A percentile compares a stretch with the other conserved stretches of the same genome.
phyloP scores from a whole-genome alignment of 1,284 basidiomycete genomes.

The Apiotrichum mycotoxinovorans region DNA sequence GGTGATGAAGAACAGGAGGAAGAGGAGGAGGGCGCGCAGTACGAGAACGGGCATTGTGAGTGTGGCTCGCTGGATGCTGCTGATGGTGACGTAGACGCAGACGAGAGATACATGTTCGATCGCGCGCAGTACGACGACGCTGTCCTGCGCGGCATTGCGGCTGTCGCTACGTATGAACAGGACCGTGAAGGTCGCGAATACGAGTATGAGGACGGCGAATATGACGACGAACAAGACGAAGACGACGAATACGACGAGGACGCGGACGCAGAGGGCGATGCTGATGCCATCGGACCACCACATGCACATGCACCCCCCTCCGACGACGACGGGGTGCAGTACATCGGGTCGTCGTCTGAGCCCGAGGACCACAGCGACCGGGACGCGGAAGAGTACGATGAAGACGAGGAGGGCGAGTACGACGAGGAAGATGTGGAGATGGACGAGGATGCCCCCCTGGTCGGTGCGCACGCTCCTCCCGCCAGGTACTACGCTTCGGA shows the following conservation, averaged over 20 bases:
- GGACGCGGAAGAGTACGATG: slow-evolving; percentile 5
- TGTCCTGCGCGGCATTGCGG: neutral
- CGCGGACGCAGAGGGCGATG: neutral
- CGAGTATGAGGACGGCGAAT: neutral
- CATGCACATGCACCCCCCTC: too few species aligned
- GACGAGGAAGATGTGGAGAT: slow-evolving; percentile 8
- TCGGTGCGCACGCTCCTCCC: neutral
- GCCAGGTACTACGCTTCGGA: neutral
- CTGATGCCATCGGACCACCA: neutral
- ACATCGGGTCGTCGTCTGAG: neutral
- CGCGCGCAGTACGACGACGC: neutral
- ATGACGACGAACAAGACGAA: neutral
- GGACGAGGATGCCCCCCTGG: too few species aligned
- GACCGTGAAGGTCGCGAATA: neutral
- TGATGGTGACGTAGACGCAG: slow-evolving; percentile 8
- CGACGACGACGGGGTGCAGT: neutral
- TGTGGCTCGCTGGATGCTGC: neutral
- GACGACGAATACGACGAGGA: neutral
- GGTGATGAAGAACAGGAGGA: too few species aligned
- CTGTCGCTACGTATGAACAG: neutral
- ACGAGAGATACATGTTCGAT: neutral
- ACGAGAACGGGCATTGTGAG: too few species aligned
- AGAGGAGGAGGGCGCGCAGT: too few species aligned
- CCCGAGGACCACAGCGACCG: too few species aligned
- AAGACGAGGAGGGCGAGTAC: slow-evolving; percentile 2